These are phyloP conservation scores for Lachancea cidri DNA, from an alignment of 805 yeast species.

Conservation along the genomic window DNA sequence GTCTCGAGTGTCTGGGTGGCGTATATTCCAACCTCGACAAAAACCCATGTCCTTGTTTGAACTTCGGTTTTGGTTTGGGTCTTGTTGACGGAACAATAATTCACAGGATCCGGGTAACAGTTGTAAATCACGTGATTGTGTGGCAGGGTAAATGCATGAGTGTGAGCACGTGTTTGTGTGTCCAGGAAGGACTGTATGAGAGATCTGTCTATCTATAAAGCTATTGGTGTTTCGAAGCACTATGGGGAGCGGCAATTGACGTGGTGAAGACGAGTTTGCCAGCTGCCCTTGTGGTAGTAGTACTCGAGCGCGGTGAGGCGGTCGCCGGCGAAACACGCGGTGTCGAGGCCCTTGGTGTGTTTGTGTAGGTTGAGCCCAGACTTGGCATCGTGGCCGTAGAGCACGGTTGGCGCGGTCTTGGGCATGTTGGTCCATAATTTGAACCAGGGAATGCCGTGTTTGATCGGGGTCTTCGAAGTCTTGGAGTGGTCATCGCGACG, in stretches of 20 bases:
- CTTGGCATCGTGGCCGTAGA: constrained; percentile 87
- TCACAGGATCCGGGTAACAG: neutral
- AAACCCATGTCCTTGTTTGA: constrained; percentile 4
- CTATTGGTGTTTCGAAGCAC: neutral
- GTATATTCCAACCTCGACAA: neutral
- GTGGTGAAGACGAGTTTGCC: constrained; percentile 11
- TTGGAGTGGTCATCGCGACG: constrained; percentile 57
- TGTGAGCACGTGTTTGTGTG: neutral
- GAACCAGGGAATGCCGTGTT: constrained; percentile 47
- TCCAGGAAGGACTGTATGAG: constrained; percentile 1
- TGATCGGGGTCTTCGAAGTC: constrained; percentile 23
- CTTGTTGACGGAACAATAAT: neutral
- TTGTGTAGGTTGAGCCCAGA: constrained; percentile 62
- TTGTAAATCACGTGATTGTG: neutral
- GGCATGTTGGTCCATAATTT: constrained; percentile 44
- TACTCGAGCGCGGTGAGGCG: constrained; percentile 51
- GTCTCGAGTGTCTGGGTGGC: constrained; percentile 6
- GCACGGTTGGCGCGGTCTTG: constrained; percentile 40
- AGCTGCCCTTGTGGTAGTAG: constrained; percentile 7
- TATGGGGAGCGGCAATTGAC: constrained; percentile 9
- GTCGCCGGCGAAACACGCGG: constrained; percentile 77
- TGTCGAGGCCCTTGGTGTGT: constrained; percentile 75
- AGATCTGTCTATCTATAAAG: no score
- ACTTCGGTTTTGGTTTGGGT: constrained; percentile 1
- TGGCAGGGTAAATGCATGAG: neutral